Evolutionary conservation across 2,329 filamentous ascomycete genomes (phyloP), one percentile per base, ranked within the genome.

Genomic region (Aspergillus novoparasiticus): DNA sequence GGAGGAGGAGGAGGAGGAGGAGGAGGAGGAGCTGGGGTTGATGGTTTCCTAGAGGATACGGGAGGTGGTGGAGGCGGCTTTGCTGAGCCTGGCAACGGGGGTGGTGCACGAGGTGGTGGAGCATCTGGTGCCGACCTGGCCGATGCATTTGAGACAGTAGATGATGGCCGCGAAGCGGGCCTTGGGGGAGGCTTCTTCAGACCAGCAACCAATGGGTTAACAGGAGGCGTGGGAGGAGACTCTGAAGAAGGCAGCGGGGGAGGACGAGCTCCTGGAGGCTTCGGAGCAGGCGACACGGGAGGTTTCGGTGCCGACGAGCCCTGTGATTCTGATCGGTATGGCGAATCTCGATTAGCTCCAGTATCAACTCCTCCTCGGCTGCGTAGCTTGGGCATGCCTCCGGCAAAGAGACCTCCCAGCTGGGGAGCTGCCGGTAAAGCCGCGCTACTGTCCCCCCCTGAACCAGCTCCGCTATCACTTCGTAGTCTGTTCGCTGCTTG

Each of bases 331-430:
- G 92, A 94, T 59, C 90, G 80, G 74, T 94, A 94, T 64, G 92
- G 88, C 36, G 92, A 87, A 67, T 88, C 88, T 66, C 83, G 83
- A 68, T 85, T 88, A 68, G 90, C 90, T 76, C 89, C 91, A 1
- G 91, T 94, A 77, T 93, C 86, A 63, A 94, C 83, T 45, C 90
- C 90, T 55, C 92, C 94, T 61, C 93, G 91, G 82, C 96, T 97
- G 77, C 92, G 91, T 73, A 99, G 77, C 81, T 97, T 98, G 3
- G 95, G 95, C 87, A 98, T 98, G 43, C 94, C 95, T 41, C 93
- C 94, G 1, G 92, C 93, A 74, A 99, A 97, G 30, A 99, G 78
- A 1, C 95, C 95, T 34, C 84, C 94, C 12, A 98, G 79, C 75
- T 97, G 94, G 12, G 93, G 93, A 55, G 92, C 87, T 23, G 87